Conservation (phyloP, 768 basidiomycete genomes). For the Tulasnella sp. region DNA sequence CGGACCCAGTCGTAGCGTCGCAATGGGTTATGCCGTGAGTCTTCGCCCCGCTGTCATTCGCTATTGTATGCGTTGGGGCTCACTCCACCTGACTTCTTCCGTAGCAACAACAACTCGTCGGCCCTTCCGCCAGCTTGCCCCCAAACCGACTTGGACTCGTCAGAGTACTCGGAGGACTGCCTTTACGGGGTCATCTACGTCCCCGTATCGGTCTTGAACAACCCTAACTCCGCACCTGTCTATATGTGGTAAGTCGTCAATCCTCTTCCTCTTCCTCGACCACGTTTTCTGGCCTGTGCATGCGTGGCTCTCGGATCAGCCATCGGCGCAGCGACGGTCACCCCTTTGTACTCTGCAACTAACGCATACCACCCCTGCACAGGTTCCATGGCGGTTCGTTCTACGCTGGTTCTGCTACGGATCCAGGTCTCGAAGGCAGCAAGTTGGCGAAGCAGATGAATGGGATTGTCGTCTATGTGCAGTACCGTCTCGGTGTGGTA, state of each 20-base stretch:
- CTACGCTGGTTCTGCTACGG: conserved; percentile 54
- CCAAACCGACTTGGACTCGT: conserved; percentile 39
- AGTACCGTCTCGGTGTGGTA: conserved; percentile 74
- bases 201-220: conserved; percentile 31
- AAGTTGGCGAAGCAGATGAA: conserved; percentile 56
- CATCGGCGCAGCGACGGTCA: neutral
- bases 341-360: neutral
- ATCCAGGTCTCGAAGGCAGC: conserved; percentile 65
- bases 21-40: conserved; percentile 56
- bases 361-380: neutral
- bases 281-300: neutral
- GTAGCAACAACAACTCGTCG: conserved; percentile 32
- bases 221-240: conserved; percentile 32
- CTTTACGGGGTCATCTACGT: conserved; percentile 68
- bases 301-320: neutral
- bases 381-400: conserved; percentile 89
- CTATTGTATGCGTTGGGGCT: neutral
- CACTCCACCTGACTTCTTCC: neutral
- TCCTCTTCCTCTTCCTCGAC: neutral
- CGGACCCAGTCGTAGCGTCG: conserved; percentile 39
- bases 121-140: conserved; percentile 61
- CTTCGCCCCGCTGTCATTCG: neutral
- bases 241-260: conserved; percentile 47
- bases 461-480: conserved; percentile 70
- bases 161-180: conserved; percentile 59